Base-by-base conservation (phyloP, 768 basidiomycete species). In the Tubosaeta brunneosetosa region DNA sequence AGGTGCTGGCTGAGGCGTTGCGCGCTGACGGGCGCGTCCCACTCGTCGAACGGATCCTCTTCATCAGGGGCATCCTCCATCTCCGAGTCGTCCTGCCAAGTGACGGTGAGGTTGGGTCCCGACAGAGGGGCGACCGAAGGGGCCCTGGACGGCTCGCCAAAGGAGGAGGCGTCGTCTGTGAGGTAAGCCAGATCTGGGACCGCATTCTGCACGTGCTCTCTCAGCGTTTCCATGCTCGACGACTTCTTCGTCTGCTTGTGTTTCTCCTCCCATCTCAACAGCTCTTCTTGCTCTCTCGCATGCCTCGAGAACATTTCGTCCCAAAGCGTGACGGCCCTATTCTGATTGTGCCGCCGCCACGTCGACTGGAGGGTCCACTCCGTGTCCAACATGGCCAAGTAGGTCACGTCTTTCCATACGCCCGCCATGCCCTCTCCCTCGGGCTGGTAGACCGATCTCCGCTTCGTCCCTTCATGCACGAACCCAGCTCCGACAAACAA, bases 271-370 rank as follows among this genome's bases (percentile, higher is more conserved):
- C 81, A 79, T 5, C 63, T 67, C 46, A 83, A 49, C 19, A 86
- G 63, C 47, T 79, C 79, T 53, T 83, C 79, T 32, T 78, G 71
- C 67, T 86, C 84, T 40, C 71, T 68, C 52, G 79, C 69, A 58
- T 86, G 84, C 22, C 84, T 76, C 17, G 65, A 52, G 41, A 86
- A 72, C 48, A 86, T 69, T 59, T 83, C 84, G 48, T 85, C 84
- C 85, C 85, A 86, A 4, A 80, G 61, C 1, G 76, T 74, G 37
- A 65, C 61, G 0, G 75, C 73, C 0, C 16, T 61, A 6, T 9
- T 2, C 16, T 8, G 26, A 19, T 36, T 49, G 2, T 40, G 19
- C 4, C 25, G 41, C 19, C 58, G 64, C 51, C 69, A 59, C 43
- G 62, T 61, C 12, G 54, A 49, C 17, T 66, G 73, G 34, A 80